Base-by-base conservation (phyloP, 2,329 filamentous ascomycete species). In the Calonectria ilicicola region DNA sequence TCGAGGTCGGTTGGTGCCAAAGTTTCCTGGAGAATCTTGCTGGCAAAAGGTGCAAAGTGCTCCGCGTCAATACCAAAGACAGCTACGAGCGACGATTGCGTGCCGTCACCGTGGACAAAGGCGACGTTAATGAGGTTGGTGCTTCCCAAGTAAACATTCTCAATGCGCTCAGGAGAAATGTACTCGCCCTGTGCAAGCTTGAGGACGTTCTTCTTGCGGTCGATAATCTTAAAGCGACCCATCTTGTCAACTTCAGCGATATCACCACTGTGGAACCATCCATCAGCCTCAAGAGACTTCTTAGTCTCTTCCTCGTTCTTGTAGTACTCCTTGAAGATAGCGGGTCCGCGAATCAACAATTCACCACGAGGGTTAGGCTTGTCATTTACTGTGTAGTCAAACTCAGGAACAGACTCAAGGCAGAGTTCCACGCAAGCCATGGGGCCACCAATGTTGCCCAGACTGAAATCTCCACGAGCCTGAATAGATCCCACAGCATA, bases 101-200 rank as follows among this genome's bases (percentile, higher is more conserved):
- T 90, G 74, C 92, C 91, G 82, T 98, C 96, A 47, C 97, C 97
- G 85, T 99, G 96, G 29, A 98, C 94, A 81, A 95, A 98, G 3
- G 93, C 95, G 81, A 93, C 93, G 26, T 92, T 90, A 29, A 98
- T 86, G 78, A 96, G 92, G 76, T 91, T 93, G 74, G 92, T 92
- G 85, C 93, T 95, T 75, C 94, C 95, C 74, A 97, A 88, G 84
- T 96, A 97, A 42, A 98, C 93, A 83, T 98, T 98, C 88, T 99
- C 97, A 81, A 99, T 95, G 70, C 96, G 94, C 86, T 99, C 97
- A 17, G 97, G 97, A 1, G 96, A 98, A 80, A 99, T 95, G 86
- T 99, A 99, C 86, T 99, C 97, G 83, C 97, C 97, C 85, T 99
- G 97, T 0, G 96, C 93, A 69, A 99, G 91, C 90, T 99, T 99